Evolutionary conservation across 1,139 yeast genomes (phyloP).

Genomic region (Debaryomyces coudertii): DNA sequence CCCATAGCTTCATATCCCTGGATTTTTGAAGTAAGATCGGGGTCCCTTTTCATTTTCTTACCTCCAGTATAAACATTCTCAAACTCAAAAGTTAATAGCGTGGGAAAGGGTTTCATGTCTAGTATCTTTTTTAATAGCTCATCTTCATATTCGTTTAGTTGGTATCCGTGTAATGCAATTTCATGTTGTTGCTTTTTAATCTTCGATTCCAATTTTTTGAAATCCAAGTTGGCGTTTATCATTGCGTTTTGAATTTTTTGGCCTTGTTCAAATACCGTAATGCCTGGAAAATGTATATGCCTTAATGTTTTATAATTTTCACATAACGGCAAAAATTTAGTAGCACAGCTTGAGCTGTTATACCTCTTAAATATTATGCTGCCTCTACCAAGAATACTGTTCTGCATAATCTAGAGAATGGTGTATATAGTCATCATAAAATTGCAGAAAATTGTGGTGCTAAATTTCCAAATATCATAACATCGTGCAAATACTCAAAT

Average conservation of each 20-base stretch:
- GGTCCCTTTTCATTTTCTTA: slow-evolving; percentile 63
- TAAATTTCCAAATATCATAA: neutral
- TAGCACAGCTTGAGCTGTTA: slow-evolving; percentile 18
- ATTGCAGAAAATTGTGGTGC: neutral
- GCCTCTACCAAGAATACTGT: neutral
- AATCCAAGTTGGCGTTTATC: slow-evolving; percentile 63
- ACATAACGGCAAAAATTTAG: slow-evolving; percentile 34
- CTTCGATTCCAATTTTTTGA: slow-evolving; percentile 57
- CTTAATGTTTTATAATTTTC: slow-evolving; percentile 47
- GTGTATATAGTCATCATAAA: neutral
- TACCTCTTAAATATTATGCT: slow-evolving; percentile 10
- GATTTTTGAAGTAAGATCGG: slow-evolving; percentile 36
- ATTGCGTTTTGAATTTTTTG: slow-evolving; percentile 62
- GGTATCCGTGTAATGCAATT: slow-evolving; percentile 42
- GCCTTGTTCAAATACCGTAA: slow-evolving; percentile 60
- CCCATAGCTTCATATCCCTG: slow-evolving; percentile 45
- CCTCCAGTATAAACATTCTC: slow-evolving; percentile 89
- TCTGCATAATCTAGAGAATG: neutral
- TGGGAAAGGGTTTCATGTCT: slow-evolving; percentile 61
- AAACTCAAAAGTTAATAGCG: slow-evolving; percentile 78
- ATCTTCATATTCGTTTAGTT: slow-evolving; percentile 50
- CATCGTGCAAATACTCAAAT: slow-evolving; percentile 1
- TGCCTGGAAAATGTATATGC: slow-evolving; percentile 65
- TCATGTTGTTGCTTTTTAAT: slow-evolving; percentile 43
- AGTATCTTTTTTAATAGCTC: slow-evolving; percentile 46